phyloP scores from a whole-genome alignment of 495 filamentous ascomycete species.

The Penicillium cataractarum region DNA sequence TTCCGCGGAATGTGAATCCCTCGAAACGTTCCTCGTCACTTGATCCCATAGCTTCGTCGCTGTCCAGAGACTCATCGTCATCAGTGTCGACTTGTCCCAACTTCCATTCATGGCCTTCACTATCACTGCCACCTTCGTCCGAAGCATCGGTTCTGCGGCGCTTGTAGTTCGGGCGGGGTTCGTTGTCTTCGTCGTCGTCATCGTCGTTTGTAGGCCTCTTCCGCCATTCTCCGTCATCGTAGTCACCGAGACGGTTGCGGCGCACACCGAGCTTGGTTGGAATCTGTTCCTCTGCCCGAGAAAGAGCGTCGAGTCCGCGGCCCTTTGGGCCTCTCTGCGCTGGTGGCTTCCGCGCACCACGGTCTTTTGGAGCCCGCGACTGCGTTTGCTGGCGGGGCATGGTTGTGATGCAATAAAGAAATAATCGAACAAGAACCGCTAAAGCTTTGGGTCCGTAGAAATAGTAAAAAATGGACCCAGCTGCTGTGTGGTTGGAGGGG shows the following conservation, averaged over 20 bases:
- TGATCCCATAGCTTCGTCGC: conserved; percentile 89
- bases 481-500: conserved; percentile 21
- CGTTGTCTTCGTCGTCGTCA: conserved; percentile 51
- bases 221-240: conserved; percentile 52
- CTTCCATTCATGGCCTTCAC: conserved; percentile 87
- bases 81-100: conserved; percentile 74
- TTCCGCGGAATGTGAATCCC: conserved; percentile 72
- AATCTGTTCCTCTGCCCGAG: conserved; percentile 72
- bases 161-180: conserved; percentile 52
- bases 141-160: conserved; percentile 43
- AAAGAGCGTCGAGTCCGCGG: conserved; percentile 78
- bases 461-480: conserved; percentile 15
- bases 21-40: conserved; percentile 85
- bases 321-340: conserved; percentile 53
- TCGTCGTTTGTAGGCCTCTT: conserved; percentile 45
- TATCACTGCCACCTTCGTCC: conserved; percentile 68
- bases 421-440: neutral
- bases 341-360: conserved; percentile 43
- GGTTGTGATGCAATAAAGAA: conserved; percentile 24
- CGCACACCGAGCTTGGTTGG: conserved; percentile 54
- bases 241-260: conserved; percentile 61
- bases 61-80: conserved; percentile 84
- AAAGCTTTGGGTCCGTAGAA: conserved; percentile 7
- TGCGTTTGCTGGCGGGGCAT: conserved; percentile 73
- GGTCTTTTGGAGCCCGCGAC: conserved; percentile 50